A percentile compares a stretch with the other conserved stretches of the same genome.
Conservation (phyloP, 2,329 filamentous ascomycete genomes). For the Hysterium pulicare region DNA sequence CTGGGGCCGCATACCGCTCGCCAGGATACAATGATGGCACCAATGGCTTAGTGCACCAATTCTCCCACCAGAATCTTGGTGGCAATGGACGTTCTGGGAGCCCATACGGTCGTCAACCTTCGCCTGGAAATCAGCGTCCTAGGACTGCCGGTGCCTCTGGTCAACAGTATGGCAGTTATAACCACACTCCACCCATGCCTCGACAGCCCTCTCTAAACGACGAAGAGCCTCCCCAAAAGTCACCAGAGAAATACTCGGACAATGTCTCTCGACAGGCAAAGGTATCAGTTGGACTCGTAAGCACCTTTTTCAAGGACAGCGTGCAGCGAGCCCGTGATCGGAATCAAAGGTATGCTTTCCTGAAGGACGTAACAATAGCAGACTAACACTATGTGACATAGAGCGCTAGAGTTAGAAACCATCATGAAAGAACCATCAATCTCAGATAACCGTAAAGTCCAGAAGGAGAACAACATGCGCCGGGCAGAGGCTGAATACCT, state of each 20-base stretch:
- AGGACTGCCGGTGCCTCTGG: constrained; percentile 72
- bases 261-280: constrained; percentile 73
- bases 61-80: constrained; percentile 90
- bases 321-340: constrained; percentile 93
- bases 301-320: constrained; percentile 94
- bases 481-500: constrained; percentile 90
- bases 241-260: constrained; percentile 83
- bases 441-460: constrained; percentile 71
- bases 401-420: constrained; percentile 87
- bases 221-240: constrained; percentile 70
- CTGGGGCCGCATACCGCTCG: constrained; percentile 56
- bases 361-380: constrained; percentile 2
- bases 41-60: constrained; percentile 89
- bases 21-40: constrained; percentile 74
- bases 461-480: constrained; percentile 79
- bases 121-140: constrained; percentile 68
- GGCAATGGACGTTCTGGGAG: constrained; percentile 64
- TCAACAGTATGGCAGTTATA: constrained; percentile 64
- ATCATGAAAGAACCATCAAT: constrained; percentile 75
- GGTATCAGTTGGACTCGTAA: constrained; percentile 62
- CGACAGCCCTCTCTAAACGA: constrained; percentile 54
- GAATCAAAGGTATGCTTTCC: constrained; percentile 74
- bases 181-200: constrained; percentile 60
- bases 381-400: constrained; percentile 44
- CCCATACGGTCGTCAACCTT: constrained; percentile 66